Percentiles rank a stretch among this genome's conserved stretches.
phyloP scores from a whole-genome alignment of 805 yeast species.

The Wickerhamomyces queroliae region DNA sequence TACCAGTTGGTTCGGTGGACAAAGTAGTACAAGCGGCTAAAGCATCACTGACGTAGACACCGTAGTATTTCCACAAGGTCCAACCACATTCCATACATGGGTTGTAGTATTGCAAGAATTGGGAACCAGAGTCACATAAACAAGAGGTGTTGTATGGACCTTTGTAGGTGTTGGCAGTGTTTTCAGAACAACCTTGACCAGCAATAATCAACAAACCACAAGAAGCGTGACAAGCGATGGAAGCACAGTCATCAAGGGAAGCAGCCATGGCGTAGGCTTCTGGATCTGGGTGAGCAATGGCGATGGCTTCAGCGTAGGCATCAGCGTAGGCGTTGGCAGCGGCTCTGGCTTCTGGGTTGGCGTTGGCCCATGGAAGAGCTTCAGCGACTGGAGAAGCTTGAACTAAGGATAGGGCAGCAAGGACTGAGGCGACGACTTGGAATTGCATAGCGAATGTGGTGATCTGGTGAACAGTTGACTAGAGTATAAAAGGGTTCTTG shows the following conservation, averaged over 20 bases:
- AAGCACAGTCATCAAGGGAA: slow-evolving; percentile 7
- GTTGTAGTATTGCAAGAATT: slow-evolving; percentile 10
- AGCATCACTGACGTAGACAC: slow-evolving; percentile 16
- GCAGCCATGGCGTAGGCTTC: slow-evolving; percentile 16
- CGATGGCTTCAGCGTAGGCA: slow-evolving; percentile 2
- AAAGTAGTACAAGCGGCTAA: slow-evolving; percentile 14
- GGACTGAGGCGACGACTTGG: neutral
- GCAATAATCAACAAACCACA: slow-evolving; percentile 26
- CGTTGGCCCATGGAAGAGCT: neutral
- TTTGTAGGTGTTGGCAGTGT: slow-evolving; percentile 10
- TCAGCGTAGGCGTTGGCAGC: slow-evolving; percentile 2
- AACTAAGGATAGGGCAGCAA: neutral
- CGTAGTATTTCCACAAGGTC: slow-evolving; percentile 27
- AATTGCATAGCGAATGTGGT: neutral
- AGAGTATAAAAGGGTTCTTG: neutral
- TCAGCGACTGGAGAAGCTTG: neutral
- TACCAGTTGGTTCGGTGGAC: slow-evolving; percentile 20
- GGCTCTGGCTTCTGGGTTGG: neutral
- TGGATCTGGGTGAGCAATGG: slow-evolving; percentile 7
- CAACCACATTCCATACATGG: slow-evolving; percentile 28
- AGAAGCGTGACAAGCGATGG: slow-evolving; percentile 22
- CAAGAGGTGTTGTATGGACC: slow-evolving; percentile 8
- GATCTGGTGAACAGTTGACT: no score
- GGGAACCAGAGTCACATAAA: slow-evolving; percentile 9
- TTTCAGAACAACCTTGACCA: slow-evolving; percentile 21